A percentile compares a stretch with the other conserved stretches of the same genome.
Evolutionary conservation across 1,284 basidiomycete species (phyloP).

Genomic region (Pterulicium gracile): DNA sequence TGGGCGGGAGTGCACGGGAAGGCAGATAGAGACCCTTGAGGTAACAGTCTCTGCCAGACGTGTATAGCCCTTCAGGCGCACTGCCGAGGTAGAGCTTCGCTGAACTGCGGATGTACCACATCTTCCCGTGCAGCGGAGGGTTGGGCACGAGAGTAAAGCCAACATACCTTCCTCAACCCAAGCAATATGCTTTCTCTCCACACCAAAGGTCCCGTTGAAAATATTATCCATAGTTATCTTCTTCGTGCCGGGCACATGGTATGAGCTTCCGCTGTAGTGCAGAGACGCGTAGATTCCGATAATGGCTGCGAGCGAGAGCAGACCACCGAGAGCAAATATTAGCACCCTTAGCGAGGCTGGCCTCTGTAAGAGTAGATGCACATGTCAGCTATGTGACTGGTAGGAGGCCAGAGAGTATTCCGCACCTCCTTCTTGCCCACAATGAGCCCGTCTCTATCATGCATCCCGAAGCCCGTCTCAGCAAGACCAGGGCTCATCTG

Average conservation of each 20-base stretch:
- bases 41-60: too few species aligned
- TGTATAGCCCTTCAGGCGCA: too few species aligned
- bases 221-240: constrained; percentile 81
- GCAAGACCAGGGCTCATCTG: constrained; percentile 20
- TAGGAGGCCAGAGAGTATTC: too few species aligned
- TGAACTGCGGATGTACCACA: too few species aligned
- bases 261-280: constrained; percentile 47
- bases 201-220: constrained; percentile 79
- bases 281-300: constrained; percentile 67
- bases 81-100: too few species aligned
- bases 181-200: constrained; percentile 35
- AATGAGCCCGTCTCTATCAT: neutral
- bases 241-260: constrained; percentile 40
- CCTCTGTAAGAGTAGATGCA: constrained; percentile 20
- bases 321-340: constrained; percentile 36
- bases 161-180: constrained; percentile 86
- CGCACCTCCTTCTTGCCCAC: neutral
- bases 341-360: constrained; percentile 42
- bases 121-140: too few species aligned
- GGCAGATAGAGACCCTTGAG: too few species aligned
- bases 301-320: constrained; percentile 44
- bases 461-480: constrained; percentile 10
- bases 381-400: neutral
- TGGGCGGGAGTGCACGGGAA: too few species aligned
- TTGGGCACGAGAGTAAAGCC: neutral